These are phyloP conservation scores for Didymella sp. DNA, from an alignment of 2,329 filamentous ascomycete species.

Conservation along the genomic window DNA sequence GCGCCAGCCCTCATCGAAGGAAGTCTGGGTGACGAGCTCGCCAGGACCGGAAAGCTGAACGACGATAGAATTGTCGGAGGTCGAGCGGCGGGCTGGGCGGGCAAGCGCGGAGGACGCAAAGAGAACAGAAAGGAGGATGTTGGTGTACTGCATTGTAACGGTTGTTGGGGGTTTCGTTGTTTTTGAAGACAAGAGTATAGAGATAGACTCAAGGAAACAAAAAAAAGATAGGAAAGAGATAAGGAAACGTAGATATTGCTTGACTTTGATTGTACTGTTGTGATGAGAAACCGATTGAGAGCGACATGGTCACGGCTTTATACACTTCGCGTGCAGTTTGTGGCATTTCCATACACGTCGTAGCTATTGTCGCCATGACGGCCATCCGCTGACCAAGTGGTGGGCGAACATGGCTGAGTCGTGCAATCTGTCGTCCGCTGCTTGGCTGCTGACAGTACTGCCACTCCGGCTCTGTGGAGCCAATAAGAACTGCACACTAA, in stretches of 20 bases:
- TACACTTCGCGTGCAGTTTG: neutral
- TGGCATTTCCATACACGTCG: neutral
- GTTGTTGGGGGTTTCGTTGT: neutral
- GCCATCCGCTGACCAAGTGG: neutral
- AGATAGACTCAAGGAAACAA: neutral
- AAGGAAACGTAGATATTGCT: neutral
- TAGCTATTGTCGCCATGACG: neutral
- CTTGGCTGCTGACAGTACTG: slow-evolving; percentile 10
- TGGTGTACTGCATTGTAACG: slow-evolving; percentile 25
- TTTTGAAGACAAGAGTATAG: slow-evolving; percentile 3
- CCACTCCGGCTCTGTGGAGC: neutral
- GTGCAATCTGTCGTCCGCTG: neutral
- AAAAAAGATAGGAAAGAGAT: neutral
- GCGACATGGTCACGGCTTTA: neutral
- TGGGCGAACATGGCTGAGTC: slow-evolving; percentile 5
- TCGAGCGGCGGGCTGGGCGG: slow-evolving; percentile 9
- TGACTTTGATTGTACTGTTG: slow-evolving; percentile 1
- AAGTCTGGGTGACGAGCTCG: slow-evolving; percentile 15
- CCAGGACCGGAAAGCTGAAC: slow-evolving; percentile 11
- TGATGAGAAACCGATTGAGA: neutral
- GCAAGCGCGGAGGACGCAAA: slow-evolving; percentile 19
- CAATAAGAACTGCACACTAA: neutral
- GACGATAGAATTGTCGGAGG: slow-evolving; percentile 7
- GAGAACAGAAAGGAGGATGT: slow-evolving; percentile 19
- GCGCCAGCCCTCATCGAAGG: slow-evolving; percentile 11